These are phyloP conservation scores for Auricularia cornea DNA, from an alignment of 768 basidiomycete species.

Conservation along the genomic window DNA sequence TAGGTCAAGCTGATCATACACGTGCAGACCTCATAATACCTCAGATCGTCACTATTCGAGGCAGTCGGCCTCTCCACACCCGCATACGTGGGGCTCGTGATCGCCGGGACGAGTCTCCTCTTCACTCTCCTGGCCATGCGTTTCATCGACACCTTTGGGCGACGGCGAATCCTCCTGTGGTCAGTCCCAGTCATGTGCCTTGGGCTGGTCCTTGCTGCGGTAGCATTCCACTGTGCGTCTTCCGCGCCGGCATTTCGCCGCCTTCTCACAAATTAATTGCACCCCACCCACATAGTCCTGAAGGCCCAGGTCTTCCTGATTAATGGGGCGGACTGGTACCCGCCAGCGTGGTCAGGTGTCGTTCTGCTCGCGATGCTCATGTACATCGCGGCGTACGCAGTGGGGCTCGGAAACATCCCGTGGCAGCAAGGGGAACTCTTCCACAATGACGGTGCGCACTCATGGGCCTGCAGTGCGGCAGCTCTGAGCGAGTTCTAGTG, in stretches of 20 bases:
- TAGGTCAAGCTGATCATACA: too few species aligned
- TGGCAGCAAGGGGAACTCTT: constrained; percentile 88
- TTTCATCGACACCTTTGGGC: constrained; percentile 63
- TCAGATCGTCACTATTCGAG: constrained; percentile 71
- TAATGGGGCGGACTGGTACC: constrained; percentile 45
- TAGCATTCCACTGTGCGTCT: constrained; percentile 59
- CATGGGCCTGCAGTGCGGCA: not conserved
- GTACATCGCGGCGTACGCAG: constrained; percentile 77
- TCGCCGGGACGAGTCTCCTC: constrained; percentile 71
- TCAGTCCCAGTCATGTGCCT: constrained; percentile 68
- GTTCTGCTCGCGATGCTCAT: constrained; percentile 76
- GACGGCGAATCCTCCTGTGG: constrained; percentile 60
- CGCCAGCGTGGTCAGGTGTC: constrained; percentile 52
- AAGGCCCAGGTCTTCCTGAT: constrained; percentile 54
- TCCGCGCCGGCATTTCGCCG: too few species aligned
- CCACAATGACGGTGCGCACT: constrained; percentile 49
- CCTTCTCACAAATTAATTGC: too few species aligned
- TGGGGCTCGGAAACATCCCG: constrained; percentile 70
- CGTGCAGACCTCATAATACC: constrained; percentile 16
- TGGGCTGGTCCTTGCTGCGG: constrained; percentile 52
- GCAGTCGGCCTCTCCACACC: constrained; percentile 77
- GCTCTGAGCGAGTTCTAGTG: constrained; percentile 27
- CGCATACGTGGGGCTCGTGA: constrained; percentile 70
- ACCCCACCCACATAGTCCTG: constrained; percentile 38
- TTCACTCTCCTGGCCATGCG: constrained; percentile 70